Evolutionary conservation across 352 stramenopile species (phyloP).

Genomic region (Globisporangium cystogenes): DNA sequence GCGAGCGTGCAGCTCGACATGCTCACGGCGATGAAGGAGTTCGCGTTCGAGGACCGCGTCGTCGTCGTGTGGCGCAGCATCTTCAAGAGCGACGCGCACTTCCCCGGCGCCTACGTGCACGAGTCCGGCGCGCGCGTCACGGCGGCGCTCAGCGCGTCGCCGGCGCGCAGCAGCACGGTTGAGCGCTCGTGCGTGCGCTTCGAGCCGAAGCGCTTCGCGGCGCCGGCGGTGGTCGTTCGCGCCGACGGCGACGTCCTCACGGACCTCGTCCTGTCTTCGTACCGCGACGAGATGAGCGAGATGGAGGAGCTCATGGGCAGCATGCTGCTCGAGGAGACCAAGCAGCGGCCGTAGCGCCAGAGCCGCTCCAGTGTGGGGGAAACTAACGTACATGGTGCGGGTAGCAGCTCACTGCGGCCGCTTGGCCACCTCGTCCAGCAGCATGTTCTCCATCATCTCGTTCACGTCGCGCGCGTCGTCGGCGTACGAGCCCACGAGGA

Average conservation of each 20-base stretch:
- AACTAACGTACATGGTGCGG: too few species aligned
- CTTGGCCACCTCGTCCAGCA: conserved; percentile 1
- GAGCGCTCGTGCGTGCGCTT: not conserved
- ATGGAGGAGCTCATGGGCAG: not conserved
- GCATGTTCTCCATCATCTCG: conserved; percentile 12
- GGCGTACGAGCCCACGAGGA: not conserved
- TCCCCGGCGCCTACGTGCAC: conserved; percentile 5
- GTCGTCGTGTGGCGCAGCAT: conserved; percentile 8
- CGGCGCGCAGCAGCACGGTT: not conserved
- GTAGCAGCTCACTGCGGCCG: too few species aligned
- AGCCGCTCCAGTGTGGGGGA: too few species aligned
- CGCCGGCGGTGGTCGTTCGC: not conserved
- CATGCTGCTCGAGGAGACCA: not conserved
- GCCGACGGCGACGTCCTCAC: not conserved
- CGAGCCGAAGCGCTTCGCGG: not conserved
- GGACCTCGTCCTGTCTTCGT: not conserved
- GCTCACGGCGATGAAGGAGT: conserved; percentile 3
- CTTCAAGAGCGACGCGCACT: conserved; percentile 7
- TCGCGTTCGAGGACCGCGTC: not conserved
- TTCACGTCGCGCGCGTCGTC: conserved; percentile 1
- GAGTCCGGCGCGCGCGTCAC: conserved; percentile 3
- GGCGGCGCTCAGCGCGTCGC: not conserved
- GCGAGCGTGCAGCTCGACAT: not conserved
- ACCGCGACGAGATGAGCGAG: not conserved
- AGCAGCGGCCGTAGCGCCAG: not conserved